Evolutionary conservation across 495 filamentous ascomycete species (phyloP), one percentile per base, ranked within the genome.

Genomic region (Daldinia caldariorum): DNA sequence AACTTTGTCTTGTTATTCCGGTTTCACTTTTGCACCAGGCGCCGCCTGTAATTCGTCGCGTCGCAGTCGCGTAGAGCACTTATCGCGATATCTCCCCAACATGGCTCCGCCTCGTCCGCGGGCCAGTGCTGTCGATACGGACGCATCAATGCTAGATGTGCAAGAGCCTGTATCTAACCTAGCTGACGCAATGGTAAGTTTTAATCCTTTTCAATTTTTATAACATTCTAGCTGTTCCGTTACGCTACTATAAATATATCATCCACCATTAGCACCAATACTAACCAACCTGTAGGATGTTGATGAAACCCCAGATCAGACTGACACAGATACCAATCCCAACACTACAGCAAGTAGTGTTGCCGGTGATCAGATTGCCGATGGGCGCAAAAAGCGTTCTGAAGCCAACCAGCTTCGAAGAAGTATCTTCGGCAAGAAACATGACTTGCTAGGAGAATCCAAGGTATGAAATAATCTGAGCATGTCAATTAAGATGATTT

Each of bases 351-450:
- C 91, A 62, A 97, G 91, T 83, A 97, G 93, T 77, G 88, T 94
- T 70, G 88, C 86, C 65, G 94, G 92, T 57, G 93, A 97, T 67
- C 77, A 79, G 35, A 80, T 80, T 20, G 63, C 78, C 20, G 95
- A 98, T 83, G 94, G 94, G 12, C 90, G 95, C 32, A 93, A 91
- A 79, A 87, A 90, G 74, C 88, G 93, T 58, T 89, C 92, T 43
- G 92, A 97, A 74, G 94, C 89, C 47, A 93, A 92, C 51, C 89
- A 93, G 74, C 83, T 97, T 74, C 91, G 94, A 54, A 91, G 96
- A 78, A 96, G 88, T 74, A 90, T 97, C 26, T 91, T 97, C 73
- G 93, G 94, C 70, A 97, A 94, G 82, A 97, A 99, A 79, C 95
- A 97, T 71, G 91, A 94, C 72, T 84, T 88, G 35, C 77, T 99